phyloP scores from a whole-genome alignment of 139 green algal species.

The Asterochloris sp. region DNA sequence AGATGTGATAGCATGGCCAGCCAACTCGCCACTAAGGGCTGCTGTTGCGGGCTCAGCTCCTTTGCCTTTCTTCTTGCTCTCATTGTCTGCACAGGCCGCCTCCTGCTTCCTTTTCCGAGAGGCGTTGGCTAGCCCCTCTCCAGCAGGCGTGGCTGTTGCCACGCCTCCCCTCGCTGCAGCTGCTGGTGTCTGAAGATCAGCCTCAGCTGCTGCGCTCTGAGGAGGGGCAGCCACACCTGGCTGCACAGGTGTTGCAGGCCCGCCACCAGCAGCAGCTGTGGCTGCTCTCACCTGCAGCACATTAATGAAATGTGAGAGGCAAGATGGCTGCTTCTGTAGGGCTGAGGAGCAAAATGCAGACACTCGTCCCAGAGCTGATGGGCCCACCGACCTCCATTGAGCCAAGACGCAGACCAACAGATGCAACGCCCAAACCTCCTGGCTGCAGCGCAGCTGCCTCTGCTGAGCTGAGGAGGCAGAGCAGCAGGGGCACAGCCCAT shows the following conservation, averaged over 20 bases:
- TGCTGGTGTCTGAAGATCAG: not conserved
- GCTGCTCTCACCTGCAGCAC: conserved; percentile 6
- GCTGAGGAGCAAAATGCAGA: too few relatives aligned
- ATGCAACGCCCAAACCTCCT: too few relatives aligned
- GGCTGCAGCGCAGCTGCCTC: too few relatives aligned
- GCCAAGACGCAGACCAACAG: too few relatives aligned
- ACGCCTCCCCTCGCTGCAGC: not conserved
- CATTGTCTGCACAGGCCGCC: not conserved
- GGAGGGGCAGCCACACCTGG: not conserved
- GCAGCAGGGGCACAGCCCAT: too few relatives aligned
- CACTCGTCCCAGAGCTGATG: too few relatives aligned
- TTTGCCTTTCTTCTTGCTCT: not conserved
- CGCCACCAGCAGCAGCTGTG: not conserved
- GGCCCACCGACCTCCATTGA: too few relatives aligned
- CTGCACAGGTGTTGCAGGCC: not conserved
- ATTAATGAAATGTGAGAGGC: not conserved
- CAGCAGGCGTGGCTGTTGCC: not conserved
- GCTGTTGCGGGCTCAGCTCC: not conserved
- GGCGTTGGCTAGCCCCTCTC: not conserved
- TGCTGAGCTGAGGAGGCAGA: too few relatives aligned
- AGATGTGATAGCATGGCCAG: not conserved
- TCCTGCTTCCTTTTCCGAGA: not conserved
- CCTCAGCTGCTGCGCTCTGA: not conserved
- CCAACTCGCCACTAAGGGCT: not conserved
- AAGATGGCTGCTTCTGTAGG: not conserved